These are phyloP conservation scores for Funneliformis mosseae DNA, from an alignment of 192 early-diverging fungal species.

Conservation along the genomic window DNA sequence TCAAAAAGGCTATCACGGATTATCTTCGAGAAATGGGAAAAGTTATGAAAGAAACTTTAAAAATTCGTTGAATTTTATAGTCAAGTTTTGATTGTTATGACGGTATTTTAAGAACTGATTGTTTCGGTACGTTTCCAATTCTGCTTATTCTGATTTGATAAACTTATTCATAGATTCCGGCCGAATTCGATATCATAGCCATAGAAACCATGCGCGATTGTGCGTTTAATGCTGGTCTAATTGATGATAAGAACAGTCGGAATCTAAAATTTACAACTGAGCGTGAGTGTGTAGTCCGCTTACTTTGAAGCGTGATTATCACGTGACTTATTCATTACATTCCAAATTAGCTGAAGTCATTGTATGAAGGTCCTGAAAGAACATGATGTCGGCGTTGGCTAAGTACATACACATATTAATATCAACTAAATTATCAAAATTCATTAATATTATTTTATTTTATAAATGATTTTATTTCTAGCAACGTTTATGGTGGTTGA, in stretches of 20 bases:
- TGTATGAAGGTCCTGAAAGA: not conserved
- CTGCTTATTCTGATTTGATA: too few species aligned
- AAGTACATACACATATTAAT: not conserved
- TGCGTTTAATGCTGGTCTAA: conserved; percentile 52
- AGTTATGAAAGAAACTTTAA: not conserved
- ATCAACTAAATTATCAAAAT: not conserved
- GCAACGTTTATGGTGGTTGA: conserved; percentile 60
- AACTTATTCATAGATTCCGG: conserved; percentile 26
- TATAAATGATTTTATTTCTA: not conserved
- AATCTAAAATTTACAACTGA: not conserved
- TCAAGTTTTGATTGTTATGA: not conserved
- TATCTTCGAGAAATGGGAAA: not conserved
- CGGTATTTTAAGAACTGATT: not conserved
- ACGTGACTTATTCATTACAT: not conserved
- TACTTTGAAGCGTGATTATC: not conserved
- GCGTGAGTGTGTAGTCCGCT: not conserved
- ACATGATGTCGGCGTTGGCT: not conserved
- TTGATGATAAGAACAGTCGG: conserved; percentile 12
- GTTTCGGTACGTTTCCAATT: too few species aligned
- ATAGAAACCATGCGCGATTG: conserved; percentile 57
- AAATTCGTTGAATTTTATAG: not conserved
- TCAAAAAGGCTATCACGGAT: not conserved
- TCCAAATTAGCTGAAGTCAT: conserved; percentile 10
- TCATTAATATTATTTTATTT: not conserved
- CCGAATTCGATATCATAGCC: conserved; percentile 25